These are phyloP conservation scores for Kodamaea jinghongensis DNA, from an alignment of 805 yeast species.

Conservation along the genomic window DNA sequence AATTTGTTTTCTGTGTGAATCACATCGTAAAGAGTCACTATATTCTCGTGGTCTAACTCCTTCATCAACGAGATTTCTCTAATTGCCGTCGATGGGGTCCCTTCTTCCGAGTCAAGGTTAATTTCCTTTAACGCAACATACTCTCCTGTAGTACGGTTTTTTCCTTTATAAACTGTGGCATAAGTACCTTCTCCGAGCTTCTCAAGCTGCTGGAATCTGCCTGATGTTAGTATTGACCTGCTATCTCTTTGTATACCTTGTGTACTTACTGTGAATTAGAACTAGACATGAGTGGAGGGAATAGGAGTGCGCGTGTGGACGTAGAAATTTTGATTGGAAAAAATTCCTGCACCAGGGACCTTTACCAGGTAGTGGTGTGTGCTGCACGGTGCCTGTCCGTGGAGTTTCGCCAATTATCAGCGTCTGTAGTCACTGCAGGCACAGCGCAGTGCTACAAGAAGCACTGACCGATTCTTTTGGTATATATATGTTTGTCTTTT, in stretches of 20 bases:
- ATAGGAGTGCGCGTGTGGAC: background rate
- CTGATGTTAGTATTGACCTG: constrained; percentile 6
- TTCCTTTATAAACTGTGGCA: constrained; percentile 97
- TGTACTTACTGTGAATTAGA: background rate
- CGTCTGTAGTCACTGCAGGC: too few relatives aligned
- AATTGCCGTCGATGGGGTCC: constrained; percentile 97
- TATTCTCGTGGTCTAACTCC: constrained; percentile 89
- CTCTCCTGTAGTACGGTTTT: constrained; percentile 81
- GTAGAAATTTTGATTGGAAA: background rate
- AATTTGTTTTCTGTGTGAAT: constrained; percentile 95
- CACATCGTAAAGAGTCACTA: constrained; percentile 89
- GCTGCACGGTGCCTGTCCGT: too few relatives aligned
- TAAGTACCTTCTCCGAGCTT: constrained; percentile 94
- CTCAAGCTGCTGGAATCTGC: constrained; percentile 57
- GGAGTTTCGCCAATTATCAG: too few relatives aligned
- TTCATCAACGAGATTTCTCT: constrained; percentile 94
- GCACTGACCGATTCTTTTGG: too few relatives aligned
- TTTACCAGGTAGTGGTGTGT: too few relatives aligned
- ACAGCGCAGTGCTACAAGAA: too few relatives aligned
- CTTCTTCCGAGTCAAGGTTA: constrained; percentile 92
- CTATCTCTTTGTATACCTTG: background rate
- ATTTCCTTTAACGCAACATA: constrained; percentile 94
- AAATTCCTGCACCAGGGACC: background rate
- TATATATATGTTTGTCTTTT: too few relatives aligned
- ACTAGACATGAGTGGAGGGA: background rate